Conservation (phyloP, 2,329 filamentous ascomycete genomes). For the Sarocladiaceae sp. region DNA sequence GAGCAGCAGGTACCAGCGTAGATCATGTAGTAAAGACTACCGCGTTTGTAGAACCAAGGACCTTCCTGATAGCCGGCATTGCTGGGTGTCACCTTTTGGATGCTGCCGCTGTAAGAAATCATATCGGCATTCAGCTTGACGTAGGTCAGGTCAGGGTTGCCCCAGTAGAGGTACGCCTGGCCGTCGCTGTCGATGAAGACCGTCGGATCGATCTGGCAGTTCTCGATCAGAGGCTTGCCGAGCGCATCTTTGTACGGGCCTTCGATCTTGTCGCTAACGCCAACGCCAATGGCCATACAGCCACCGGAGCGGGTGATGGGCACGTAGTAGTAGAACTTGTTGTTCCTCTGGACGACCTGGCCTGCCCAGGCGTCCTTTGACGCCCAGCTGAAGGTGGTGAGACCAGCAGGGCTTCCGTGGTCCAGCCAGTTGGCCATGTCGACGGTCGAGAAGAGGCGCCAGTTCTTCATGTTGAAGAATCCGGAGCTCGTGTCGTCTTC, state of each 20-base stretch:
- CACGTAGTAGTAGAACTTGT: slow-evolving; percentile 27
- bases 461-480: slow-evolving; percentile 23
- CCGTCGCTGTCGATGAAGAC: slow-evolving; percentile 30
- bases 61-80: slow-evolving; percentile 21
- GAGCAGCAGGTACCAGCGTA: slow-evolving; percentile 23
- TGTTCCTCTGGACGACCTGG: slow-evolving; percentile 24
- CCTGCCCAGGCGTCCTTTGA: slow-evolving; percentile 27
- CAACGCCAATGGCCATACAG: slow-evolving; percentile 23
- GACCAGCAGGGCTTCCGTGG: slow-evolving; percentile 18
- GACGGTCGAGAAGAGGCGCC: slow-evolving; percentile 25
- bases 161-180: slow-evolving; percentile 31
- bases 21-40: slow-evolving; percentile 22
- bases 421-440: slow-evolving; percentile 30
- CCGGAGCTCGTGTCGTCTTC: slow-evolving; percentile 18
- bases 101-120: slow-evolving; percentile 24
- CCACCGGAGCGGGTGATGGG: slow-evolving; percentile 17
- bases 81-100: slow-evolving; percentile 17
- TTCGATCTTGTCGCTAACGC: slow-evolving; percentile 19
- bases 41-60: slow-evolving; percentile 25
- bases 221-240: slow-evolving; percentile 23
- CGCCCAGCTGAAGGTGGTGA: slow-evolving; percentile 26
- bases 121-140: slow-evolving; percentile 29
- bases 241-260: slow-evolving; percentile 24
- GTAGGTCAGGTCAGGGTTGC: slow-evolving; percentile 24
- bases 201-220: slow-evolving; percentile 25